These are phyloP conservation scores for Flaveria brownii DNA, from an alignment of 129 eudicot species.

Conservation along the genomic window DNA sequence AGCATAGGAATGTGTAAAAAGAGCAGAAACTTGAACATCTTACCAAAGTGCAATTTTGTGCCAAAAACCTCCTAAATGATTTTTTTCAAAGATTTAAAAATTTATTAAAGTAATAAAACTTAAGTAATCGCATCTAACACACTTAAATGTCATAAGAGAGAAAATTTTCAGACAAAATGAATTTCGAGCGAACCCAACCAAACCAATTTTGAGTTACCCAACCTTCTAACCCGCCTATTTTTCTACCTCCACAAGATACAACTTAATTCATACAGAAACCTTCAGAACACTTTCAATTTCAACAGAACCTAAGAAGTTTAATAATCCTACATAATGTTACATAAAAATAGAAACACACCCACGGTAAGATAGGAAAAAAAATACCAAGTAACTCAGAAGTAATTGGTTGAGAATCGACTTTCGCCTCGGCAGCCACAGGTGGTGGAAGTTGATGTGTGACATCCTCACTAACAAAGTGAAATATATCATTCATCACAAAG, in stretches of 20 bases:
- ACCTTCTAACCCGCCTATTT: no score
- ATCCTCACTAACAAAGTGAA: conserved; percentile 67
- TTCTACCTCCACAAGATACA: neutral
- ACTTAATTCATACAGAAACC: neutral
- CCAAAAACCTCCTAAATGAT: neutral
- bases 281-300: neutral
- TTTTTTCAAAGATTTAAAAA: no score
- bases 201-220: neutral
- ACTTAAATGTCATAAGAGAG: no score
- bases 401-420: conserved; percentile 51
- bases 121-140: neutral
- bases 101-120: no score
- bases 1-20: neutral
- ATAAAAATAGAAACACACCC: neutral
- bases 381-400: conserved; percentile 67
- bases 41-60: neutral
- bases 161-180: neutral
- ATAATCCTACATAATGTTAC: neutral
- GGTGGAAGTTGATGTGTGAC: conserved; percentile 45
- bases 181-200: neutral
- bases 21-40: neutral
- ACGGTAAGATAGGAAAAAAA: neutral
- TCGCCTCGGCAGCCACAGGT: conserved; percentile 35
- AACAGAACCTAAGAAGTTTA: neutral
- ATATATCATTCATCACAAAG: conserved; percentile 80